Evolutionary conservation across 805 yeast genomes (phyloP), one percentile per base, ranked within the genome.

Genomic region (Pichia membranifaciens): DNA sequence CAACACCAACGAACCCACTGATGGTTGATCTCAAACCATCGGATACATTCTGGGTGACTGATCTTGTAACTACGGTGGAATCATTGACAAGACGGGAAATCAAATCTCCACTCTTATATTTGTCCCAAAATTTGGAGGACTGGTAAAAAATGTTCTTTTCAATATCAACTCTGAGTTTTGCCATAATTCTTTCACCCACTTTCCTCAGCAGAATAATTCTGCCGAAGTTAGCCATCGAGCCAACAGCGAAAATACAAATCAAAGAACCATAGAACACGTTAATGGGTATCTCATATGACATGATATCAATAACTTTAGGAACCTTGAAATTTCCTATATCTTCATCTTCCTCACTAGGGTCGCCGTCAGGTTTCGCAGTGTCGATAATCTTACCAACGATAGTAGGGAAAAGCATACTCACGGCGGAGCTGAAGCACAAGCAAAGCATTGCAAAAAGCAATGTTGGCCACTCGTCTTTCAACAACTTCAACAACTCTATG

Each of bases 21-120:
- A 91, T 79, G 1, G 81, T 63, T 0, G 97, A 82, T 49, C 97
- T 71, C 33, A 89, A 74, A n/a, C 98, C 98, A 62, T 91, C 97
- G 48, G 93, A 83, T 21, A 91, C 74, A 62, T 91, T 90, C 55
- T 85, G 91, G 31, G 96, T 87, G 17, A 91, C 78, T 0, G 96
- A 81, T 58, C 83, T 79, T 6, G 96, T 78, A 13, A 91, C 95
- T 38, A 91, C 80, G 28, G 89, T 87, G 1, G 96, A 85, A 62
- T 91, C 98, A 37, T 87, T 84, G 4, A 93, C 84, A 41, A 91
- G 69, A 51, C 98, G 73, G 5, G 96, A 87, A 38, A 91, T 88
- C 58, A 91, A 71, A 61, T 91, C 98, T 36, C 98, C 98, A 9
- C 89, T 88, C 53, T 90, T 79, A 50, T 93, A 89, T 29, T 81